phyloP scores from a whole-genome alignment of 345 rosid genomes.

The Microcos paniculata region DNA sequence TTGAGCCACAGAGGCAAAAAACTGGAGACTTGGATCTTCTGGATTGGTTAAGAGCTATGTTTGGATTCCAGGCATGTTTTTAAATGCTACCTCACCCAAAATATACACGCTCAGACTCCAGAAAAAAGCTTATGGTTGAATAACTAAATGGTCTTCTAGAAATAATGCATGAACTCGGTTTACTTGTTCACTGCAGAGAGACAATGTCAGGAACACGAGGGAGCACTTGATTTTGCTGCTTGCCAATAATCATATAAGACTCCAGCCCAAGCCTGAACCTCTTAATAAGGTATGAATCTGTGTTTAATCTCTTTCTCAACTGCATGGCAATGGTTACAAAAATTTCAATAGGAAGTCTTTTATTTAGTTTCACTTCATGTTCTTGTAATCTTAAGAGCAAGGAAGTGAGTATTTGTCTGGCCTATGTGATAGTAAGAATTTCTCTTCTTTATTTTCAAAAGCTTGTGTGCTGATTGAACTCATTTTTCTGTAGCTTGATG shows the following conservation, averaged over 20 bases:
- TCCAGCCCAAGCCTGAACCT: slow-evolving; percentile 90
- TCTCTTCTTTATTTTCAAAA: not conserved
- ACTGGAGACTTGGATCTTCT: slow-evolving; percentile 85
- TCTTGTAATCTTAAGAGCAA: not conserved
- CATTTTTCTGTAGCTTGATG: slow-evolving; percentile 76
- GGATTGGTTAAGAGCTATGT: slow-evolving; percentile 97
- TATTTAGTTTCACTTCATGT: not conserved
- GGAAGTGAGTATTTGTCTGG: not conserved
- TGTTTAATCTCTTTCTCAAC: not conserved
- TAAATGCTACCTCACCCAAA: not conserved
- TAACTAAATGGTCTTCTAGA: not conserved
- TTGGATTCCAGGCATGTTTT: slow-evolving; percentile 90
- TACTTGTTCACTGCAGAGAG: slow-evolving; percentile 53
- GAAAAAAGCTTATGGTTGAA: not conserved
- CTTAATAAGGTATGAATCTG: slow-evolving; percentile 63
- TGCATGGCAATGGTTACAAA: not conserved
- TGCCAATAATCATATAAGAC: slow-evolving; percentile 82
- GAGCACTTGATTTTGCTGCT: slow-evolving; percentile 89
- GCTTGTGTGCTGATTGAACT: not conserved
- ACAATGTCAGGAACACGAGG: slow-evolving; percentile 93
- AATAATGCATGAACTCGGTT: not conserved
- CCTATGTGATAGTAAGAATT: not conserved
- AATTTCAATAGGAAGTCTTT: not conserved
- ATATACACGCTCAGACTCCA: too few relatives aligned
- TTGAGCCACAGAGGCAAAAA: slow-evolving; percentile 85